Evolutionary conservation across 805 yeast species (phyloP), one percentile per base, ranked within the genome.

Genomic region (Spathaspora boniae): DNA sequence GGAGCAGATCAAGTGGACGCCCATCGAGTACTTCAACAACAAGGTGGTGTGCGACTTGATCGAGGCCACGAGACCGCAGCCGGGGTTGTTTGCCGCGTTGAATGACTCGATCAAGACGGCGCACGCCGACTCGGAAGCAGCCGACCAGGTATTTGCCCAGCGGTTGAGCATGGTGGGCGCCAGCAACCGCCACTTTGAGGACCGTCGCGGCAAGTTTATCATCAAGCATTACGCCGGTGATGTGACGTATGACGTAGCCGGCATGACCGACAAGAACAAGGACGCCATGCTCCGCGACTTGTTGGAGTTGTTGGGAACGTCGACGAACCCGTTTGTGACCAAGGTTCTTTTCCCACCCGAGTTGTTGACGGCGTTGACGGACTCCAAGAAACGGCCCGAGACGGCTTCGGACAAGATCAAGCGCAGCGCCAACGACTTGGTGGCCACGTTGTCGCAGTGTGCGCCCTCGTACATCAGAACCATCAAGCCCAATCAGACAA

Each of bases 201-300:
- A 85, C 50, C 80, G 98, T 54, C 80, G 85, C 44, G 76, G 81
- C 22, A 91, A 93, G 58, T 93, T 93, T 48, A 67, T 93, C 37
- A 78, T 93, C 53, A 89, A 86, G 64, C 99, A 93, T 63, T 93
- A 93, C 65, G 99, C 99, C 16, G 98, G 98, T 55, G 98, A 93
- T 65, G 99, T 93, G 31, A 84, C 88, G 9, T 93, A 93, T 55
- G 96, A 89, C 44, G 80, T 89, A 35, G 66, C 71, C 20, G 83
- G 85, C 5, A 88, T 93, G 86, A 93, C 98, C 2, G 98, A 93
- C 60, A 93, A 93, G 62, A 93, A 93, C 60, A 93, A 93, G 62
- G 99, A 93, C 58, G 91, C 86, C 50, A 71, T 93, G 74, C 78
- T 86, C 60, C 83, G 86, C 55, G 97, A 89, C 62, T 67, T 93